Base-by-base conservation (phyloP, 495 filamentous ascomycete species). In the Penicillium pulvis region DNA sequence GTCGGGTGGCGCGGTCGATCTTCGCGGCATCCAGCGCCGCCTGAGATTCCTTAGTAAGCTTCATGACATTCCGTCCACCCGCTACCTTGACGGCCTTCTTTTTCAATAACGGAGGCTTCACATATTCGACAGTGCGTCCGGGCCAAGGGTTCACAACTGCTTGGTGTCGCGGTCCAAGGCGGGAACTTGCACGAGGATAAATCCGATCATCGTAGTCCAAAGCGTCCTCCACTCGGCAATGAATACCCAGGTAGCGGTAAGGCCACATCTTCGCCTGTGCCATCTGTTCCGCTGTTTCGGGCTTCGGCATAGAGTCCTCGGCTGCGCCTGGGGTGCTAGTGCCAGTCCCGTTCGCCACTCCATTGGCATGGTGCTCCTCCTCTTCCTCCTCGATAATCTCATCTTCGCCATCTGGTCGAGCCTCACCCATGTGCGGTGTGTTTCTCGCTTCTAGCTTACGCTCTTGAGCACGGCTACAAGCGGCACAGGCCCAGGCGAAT, bases 131-230 rank as follows among this genome's bases (percentile, higher is more conserved):
- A 3, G 91, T 85, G 55, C 83, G 84, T 7, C 95, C 95, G 48
- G 83, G 86, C 94, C 94, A 99, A 9, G 86, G 76, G 45, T 79
- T 79, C 42, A 97, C 91, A 62, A 86, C 86, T 2, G 94, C 94
- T 77, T 99, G 94, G 71, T 97, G 92, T 48, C 91, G 86, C 6
- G 93, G 90, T 11, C 95, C 95, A 30, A 98, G 74, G 10, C 95
- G 89, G 55, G 94, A 98, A 66, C 91, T 94, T 23, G 94, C 94
- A 55, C 95, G 88, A 19, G 94, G 94, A 63, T 97, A 98, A 58
- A 98, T 98, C 49, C 95, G 90, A 72, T 99, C 94, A 65, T 99
- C 95, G 67, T 96, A 95, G 68, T 99, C 95, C 16, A 99, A 76
- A 4, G 91, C 94, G 79, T 99, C 94, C 75, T 99, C 94, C 11